Evolutionary conservation across 2,329 filamentous ascomycete species (phyloP), one percentile per base, ranked within the genome.

Genomic region (Cladophialophora exuberans): DNA sequence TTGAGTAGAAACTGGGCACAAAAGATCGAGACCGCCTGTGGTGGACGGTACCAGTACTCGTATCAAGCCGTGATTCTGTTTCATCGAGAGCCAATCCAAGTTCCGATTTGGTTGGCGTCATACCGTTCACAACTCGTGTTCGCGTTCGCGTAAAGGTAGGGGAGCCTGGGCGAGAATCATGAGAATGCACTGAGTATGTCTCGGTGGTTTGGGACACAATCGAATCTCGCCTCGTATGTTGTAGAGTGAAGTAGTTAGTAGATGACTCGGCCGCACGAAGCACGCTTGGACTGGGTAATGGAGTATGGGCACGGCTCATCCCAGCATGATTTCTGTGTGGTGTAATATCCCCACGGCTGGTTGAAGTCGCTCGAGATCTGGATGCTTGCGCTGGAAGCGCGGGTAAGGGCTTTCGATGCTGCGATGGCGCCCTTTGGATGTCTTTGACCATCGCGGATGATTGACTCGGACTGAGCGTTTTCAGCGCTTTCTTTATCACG

Each of bases 1-100:
- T 60, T 0, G 75, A 77, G 54, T 77, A 78, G 50, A 78, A 66
- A 50, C 75, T 77, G 4, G 74, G 73, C 3, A 71, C 69, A 44
- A 71, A 72, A 23, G 74, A 75, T 44, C 69, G 69, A 4, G 72
- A 69, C 49, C 67, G 65, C 49, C 61, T 58, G 53, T 75, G 70
- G 52, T 63, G 53, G 43, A 52, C 38, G 41, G 60, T 52, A 36
- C 62, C 51, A 23, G 35, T 23, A 65, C 66, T 10, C 64, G 67
- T 30, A 18, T 57, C 52, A 20, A 50, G 20, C 28, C 61, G 61
- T 46, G 69, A 67, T 33, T 64, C 65, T 48, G 66, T 67, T 2
- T 68, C 62, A 18, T 69, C 65, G 0, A 72, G 39, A 22, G 67
- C 66, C 20, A 69, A 64, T 43, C 75, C 73, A 52, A 70, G 64